phyloP scores from a whole-genome alignment of 2,329 filamentous ascomycete genomes.

The Escovopsis sp. region DNA sequence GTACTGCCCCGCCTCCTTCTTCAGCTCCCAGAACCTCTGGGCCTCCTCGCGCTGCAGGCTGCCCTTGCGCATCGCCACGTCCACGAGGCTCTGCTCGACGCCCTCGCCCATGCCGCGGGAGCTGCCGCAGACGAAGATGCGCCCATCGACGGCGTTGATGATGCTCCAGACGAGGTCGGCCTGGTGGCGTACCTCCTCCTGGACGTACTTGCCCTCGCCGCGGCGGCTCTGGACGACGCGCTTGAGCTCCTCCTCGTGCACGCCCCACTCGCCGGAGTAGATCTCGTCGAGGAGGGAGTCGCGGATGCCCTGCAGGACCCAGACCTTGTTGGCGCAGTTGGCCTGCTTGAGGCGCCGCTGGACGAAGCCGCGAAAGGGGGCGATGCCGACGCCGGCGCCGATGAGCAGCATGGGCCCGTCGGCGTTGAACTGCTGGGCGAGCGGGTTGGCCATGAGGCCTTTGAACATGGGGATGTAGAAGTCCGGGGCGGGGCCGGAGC shows the following conservation, averaged over 20 bases:
- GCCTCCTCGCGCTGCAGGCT: slow-evolving; percentile 73
- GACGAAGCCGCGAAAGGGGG: slow-evolving; percentile 94
- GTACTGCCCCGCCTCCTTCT: slow-evolving; percentile 87
- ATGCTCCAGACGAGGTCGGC: slow-evolving; percentile 98
- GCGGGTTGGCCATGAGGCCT: slow-evolving; percentile 90
- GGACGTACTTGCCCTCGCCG: slow-evolving; percentile 79
- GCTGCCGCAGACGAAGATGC: slow-evolving; percentile 91
- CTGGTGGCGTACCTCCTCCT: slow-evolving; percentile 83
- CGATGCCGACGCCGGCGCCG: slow-evolving; percentile 89
- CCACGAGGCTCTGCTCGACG: slow-evolving; percentile 72
- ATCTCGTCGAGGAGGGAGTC: slow-evolving; percentile 91
- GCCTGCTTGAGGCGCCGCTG: slow-evolving; percentile 85
- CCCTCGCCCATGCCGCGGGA: slow-evolving; percentile 96
- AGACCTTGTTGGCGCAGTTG: slow-evolving; percentile 95
- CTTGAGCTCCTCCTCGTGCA: slow-evolving; percentile 76
- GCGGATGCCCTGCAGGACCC: slow-evolving; percentile 88
- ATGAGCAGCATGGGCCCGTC: slow-evolving; percentile 97
- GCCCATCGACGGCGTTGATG: slow-evolving; percentile 87
- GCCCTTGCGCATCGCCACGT: slow-evolving; percentile 87
- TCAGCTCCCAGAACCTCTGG: slow-evolving; percentile 73
- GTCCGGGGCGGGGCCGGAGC: too few relatives aligned
- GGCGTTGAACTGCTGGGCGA: slow-evolving; percentile 78
- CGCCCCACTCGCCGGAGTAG: slow-evolving; percentile 91
- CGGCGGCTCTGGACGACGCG: slow-evolving; percentile 62
- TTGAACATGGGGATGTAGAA: slow-evolving; percentile 93